These are phyloP conservation scores for Colletotrichum endophyticum DNA, from an alignment of 2,329 filamentous ascomycete species.

Conservation along the genomic window DNA sequence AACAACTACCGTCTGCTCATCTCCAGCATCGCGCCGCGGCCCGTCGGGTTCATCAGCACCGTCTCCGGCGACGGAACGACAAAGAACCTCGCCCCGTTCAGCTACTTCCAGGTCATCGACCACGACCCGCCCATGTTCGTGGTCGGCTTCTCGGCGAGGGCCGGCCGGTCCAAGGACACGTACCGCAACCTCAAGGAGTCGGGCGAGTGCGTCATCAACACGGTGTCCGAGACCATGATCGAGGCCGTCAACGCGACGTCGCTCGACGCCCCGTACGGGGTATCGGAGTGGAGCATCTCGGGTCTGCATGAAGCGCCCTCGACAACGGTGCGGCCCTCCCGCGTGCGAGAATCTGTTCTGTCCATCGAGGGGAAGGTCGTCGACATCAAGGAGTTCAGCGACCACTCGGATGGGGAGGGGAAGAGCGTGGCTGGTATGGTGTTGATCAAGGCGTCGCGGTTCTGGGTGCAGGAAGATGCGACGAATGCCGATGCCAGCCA, in stretches of 20 bases:
- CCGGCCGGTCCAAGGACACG: constrained; percentile 73
- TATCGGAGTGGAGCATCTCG: constrained; percentile 79
- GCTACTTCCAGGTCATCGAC: constrained; percentile 82
- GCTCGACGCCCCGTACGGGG: constrained; percentile 78
- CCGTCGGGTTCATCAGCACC: constrained; percentile 65
- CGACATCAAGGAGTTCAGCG: constrained; percentile 78
- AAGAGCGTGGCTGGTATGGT: constrained; percentile 77
- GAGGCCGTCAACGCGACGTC: constrained; percentile 84
- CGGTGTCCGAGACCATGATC: constrained; percentile 82
- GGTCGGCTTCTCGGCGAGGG: constrained; percentile 52
- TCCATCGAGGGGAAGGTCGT: constrained; percentile 81
- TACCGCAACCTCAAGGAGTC: constrained; percentile 75
- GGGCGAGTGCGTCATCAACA: constrained; percentile 82
- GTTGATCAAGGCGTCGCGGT: constrained; percentile 82
- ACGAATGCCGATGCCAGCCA: constrained; percentile 76
- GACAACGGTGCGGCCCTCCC: constrained; percentile 66
- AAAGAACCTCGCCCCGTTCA: constrained; percentile 82
- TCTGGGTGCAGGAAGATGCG: constrained; percentile 90
- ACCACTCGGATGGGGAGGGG: constrained; percentile 69
- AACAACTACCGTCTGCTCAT: constrained; percentile 95
- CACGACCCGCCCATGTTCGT: constrained; percentile 88
- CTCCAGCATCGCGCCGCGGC: constrained; percentile 53
- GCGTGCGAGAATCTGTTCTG: constrained; percentile 84
- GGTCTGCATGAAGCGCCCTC: constrained; percentile 47
- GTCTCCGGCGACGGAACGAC: constrained; percentile 60